phyloP scores from a whole-genome alignment of 148 eudicot species.

The Fagopyrum esculentum region DNA sequence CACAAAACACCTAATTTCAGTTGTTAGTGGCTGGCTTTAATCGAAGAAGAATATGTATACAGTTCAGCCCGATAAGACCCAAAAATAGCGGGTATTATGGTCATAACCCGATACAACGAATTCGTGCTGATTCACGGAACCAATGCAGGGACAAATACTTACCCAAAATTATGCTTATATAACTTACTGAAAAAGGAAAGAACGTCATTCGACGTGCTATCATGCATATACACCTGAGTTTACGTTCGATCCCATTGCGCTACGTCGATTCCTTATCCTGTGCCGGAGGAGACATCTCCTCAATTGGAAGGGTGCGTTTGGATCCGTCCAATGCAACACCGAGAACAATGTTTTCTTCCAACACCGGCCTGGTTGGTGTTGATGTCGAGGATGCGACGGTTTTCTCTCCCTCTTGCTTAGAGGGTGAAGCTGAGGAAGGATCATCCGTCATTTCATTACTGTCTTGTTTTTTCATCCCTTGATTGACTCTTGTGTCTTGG shows the following conservation, averaged over 20 bases:
- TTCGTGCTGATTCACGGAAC: background rate
- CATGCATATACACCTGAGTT: background rate
- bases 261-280: background rate
- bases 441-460: constrained; percentile 19
- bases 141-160: background rate
- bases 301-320: constrained; percentile 87
- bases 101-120: background rate
- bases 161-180: background rate
- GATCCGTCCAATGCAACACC: constrained; percentile 97
- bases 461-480: constrained; percentile 12
- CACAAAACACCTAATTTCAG: too few species aligned
- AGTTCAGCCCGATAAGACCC: background rate
- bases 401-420: constrained; percentile 32
- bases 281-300: constrained; percentile 24
- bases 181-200: background rate
- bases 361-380: constrained; percentile 29
- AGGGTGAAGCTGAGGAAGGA: constrained; percentile 15
- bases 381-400: constrained; percentile 22
- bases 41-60: too few species aligned
- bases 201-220: background rate
- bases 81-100: background rate
- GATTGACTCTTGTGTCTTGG: constrained; percentile 10
- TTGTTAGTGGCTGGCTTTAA: too few species aligned
- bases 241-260: background rate
- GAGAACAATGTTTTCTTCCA: constrained; percentile 87